Percentiles rank a stretch among this genome's conserved stretches.
phyloP scores from a whole-genome alignment of 768 basidiomycete genomes.

The Tricholoma saponaceum region DNA sequence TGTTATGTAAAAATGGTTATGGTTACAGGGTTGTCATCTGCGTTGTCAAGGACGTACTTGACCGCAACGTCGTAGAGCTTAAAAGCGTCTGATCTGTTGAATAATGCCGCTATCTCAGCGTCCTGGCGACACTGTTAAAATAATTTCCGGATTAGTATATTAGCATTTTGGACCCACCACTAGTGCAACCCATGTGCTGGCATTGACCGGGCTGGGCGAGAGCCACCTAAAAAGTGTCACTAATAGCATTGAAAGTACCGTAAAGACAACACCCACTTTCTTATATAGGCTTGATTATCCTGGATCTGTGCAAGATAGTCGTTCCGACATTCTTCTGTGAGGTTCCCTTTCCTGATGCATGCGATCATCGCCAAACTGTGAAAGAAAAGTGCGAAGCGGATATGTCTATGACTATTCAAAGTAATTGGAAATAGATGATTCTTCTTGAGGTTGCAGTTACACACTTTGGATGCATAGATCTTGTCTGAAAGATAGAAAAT shows the following conservation, averaged over 20 bases:
- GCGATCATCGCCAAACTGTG: conserved; percentile 65
- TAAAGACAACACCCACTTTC: conserved; percentile 37
- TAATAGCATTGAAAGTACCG: not conserved
- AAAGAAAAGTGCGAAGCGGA: conserved; percentile 65
- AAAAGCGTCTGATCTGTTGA: conserved; percentile 53
- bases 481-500: conserved; percentile 55
- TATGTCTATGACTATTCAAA: conserved; percentile 54
- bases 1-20: conserved; percentile 15
- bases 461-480: conserved; percentile 62
- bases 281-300: conserved; percentile 57
- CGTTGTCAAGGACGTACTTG: conserved; percentile 35
- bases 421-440: conserved; percentile 1
- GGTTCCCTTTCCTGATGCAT: conserved; percentile 44
- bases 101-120: conserved; percentile 62
- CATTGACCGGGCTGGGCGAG: conserved; percentile 66
- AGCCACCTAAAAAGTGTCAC: conserved; percentile 47
- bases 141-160: not conserved
- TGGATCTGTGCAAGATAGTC: conserved; percentile 54
- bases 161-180: conserved; percentile 39
- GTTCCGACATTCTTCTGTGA: conserved; percentile 29
- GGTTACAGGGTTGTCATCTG: not conserved
- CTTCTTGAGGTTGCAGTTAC: conserved; percentile 9
- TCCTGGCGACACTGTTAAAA: conserved; percentile 38
- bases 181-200: conserved; percentile 63
- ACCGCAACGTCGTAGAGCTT: conserved; percentile 68